Evolutionary conservation across 257 asterid genomes (phyloP), one percentile per base, ranked within the genome.

Genomic region (Primulina eburnea): DNA sequence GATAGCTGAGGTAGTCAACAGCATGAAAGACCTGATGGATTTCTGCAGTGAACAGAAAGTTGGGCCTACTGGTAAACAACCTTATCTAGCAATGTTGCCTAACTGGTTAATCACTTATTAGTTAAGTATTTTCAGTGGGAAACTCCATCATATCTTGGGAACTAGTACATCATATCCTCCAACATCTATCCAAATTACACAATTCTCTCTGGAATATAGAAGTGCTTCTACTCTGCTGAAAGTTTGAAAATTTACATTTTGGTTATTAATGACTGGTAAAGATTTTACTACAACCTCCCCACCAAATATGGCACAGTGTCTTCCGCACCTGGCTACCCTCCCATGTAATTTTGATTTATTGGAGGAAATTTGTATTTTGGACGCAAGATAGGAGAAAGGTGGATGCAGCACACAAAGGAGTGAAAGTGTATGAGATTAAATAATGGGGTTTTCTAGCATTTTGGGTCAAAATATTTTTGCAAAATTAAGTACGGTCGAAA

Each of bases 1-100:
- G 99, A 93, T 94, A 70, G 90, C 99, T 55, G 98, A 94, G 83
- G 98, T 91, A 40, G 98, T 91, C 77, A 91, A 85, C 80, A 88
- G 95, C 89, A 94, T 91, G 99, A 94, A 92, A 76, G 96, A 85
- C 80, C 73, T 94, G 84, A 94, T 91, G 97, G 95, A 89, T 71
- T 91, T 86, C 76, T 83, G 98, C 85, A 88, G 83, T 69, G 85
- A 79, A 18, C 90, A 85, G 20, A 89, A 91, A 78, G 79, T 74
- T 60, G 99, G 99, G 55, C 92, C 99, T 1, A 86, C 87, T 63
- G 99, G 99, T 93, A 90, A 50, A 73, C 1, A 62, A 33, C 69
- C 21, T 16, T 28, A 5, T 5, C 50, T 4, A 29, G 28, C 62
- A 3, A 12, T 1, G 55, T 14, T 43, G n/a, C 21, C 21, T 16